Base-by-base conservation (phyloP, 805 yeast genomes). In the Cyberlindnera petersonii region DNA sequence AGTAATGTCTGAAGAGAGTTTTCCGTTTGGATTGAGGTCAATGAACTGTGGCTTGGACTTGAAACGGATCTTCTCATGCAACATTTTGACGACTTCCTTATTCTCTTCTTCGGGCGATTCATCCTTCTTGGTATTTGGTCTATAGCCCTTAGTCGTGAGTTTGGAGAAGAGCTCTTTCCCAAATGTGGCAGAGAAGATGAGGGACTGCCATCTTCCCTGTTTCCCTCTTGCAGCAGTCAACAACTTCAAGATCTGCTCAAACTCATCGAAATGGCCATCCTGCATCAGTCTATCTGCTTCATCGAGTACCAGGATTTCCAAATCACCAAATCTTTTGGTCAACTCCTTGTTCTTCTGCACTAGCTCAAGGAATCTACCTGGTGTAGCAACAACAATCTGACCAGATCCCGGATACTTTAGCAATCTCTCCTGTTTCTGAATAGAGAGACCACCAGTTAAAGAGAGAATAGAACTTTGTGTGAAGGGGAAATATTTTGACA, bases 161-260 rank as follows among this genome's bases (percentile, higher is more conserved):
- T 88, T 89, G 26, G 82, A 76, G 61, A 93, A 87, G 22, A 93
- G 68, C 37, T 82, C 91, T 47, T 77, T 72, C 5, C 89, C 80
- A 61, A 93, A 93, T 0, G 98, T 91, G 4, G 98, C 98, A 26
- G 95, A 85, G 56, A 86, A 93, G n/a, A 93, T 87, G 50, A 89
- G 66, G 1, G 96, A 86, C 64, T 93, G 98, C 72, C 88, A 75
- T 40, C 56, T 61, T 4, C 41, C 52, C 47, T 68, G 70, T 42
- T 59, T 66, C 15, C 68, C 74, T 61, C 81, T 72, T 52, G 60
- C 66, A 61, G 67, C 71, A 18, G 64, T 63, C 41, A 93, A 60
- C 13, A 83, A 60, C 39, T 82, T 86, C 44, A 91, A 64, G 42
- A 86, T 82, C 53, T 79, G 82, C 50, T 83, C 94, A 47, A 93